Base-by-base conservation (phyloP, 73 alveolate species). In the Tetrahymena borealis region DNA sequence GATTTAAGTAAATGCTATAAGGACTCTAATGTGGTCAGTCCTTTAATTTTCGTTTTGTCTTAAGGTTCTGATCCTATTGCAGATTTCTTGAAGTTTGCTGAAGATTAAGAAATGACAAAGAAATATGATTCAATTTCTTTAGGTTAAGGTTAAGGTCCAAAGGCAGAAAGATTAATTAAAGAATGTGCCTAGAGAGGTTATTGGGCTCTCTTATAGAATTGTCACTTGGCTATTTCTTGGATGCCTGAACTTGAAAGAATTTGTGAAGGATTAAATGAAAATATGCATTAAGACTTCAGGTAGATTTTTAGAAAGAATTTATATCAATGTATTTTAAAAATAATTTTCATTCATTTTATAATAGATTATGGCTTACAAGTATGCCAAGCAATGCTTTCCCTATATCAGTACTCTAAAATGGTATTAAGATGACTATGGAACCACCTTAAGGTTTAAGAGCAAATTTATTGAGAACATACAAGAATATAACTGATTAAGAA, bases 321-420 rank as follows among this genome's bases (percentile, higher is more conserved):
- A 79, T 24, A 24, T 37, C 24, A n/a, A 16, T 24, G 32, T 31
- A 4, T 31, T 24, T 79, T 79, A 11, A 79, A 39, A 60, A 6
- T 60, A 41, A 41, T 41, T 18, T 18, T 60, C 28, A 10, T 60
- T 8, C 32, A 40, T 8, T 15, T 40, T 40, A 5, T 42, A 60
- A 18, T 7, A 60, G 85, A 60, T 35, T 60, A 0, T 60, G 85
- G 85, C 28, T 99, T 90, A 99, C 99, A 16, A 97, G 99, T 43
- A 99, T 99, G 99, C 99, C 99, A n/a, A 97, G 98, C 91, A 97
- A 98, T 91, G 96, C 97, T 90, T 99, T 99, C 99, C 99, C 99
- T 0, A 99, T 99, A 35, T 97, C 99, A 40, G 98, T 98, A 11
- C 97, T 99, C 79, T 99, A 99, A 95, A 99, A 99, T 96, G 99